Base-by-base conservation (phyloP, 2,329 filamentous ascomycete species). In the Nakataea oryzae region DNA sequence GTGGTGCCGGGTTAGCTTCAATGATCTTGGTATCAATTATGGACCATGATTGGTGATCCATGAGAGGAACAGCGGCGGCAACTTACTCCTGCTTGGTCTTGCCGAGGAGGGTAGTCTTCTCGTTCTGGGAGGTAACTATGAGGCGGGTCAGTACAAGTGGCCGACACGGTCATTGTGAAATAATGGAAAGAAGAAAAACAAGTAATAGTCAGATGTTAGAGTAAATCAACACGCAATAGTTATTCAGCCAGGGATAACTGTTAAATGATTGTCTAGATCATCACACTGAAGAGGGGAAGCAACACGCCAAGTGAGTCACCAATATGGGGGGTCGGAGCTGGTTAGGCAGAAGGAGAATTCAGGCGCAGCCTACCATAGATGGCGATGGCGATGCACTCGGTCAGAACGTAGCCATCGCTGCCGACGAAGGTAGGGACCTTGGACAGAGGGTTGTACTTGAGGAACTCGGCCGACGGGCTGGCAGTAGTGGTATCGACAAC, bases 201-300 rank as follows among this genome's bases (percentile, higher is more conserved):
- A 70, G 71, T 67, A 70, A 75, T 75, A 78, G 30, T 92, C 88
- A 91, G 88, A 91, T 88, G 90, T 86, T 93, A 91, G 84, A 78
- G 88, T 81, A 78, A 86, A 85, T 96, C 93, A 92, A 96, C 93
- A 97, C 76, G 79, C 80, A n/a, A 77, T 54, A 67, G 64, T 70
- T 65, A 74, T 96, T 97, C 90, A 95, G 93, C 90, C 91, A 97
- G 93, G 93, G 91, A 96, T 96, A 96, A 96, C 91, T 95, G 89
- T 82, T 41, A 87, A 83, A 85, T 83, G 81, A 80, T 82, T 82
- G 79, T 89, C 87, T 82, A 78, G 69, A 85, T 93, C 91, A 90
- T 91, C 83, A 86, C 79, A n/a, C 32, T 26, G 27, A 24, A 11
- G 56, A 12, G 7, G 60, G 56, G 61, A 60, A 50, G n/a, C 17